Evolutionary conservation across 139 green algal species (phyloP), one percentile per base, ranked within the genome.

Genomic region (Picochlorum sp.): DNA sequence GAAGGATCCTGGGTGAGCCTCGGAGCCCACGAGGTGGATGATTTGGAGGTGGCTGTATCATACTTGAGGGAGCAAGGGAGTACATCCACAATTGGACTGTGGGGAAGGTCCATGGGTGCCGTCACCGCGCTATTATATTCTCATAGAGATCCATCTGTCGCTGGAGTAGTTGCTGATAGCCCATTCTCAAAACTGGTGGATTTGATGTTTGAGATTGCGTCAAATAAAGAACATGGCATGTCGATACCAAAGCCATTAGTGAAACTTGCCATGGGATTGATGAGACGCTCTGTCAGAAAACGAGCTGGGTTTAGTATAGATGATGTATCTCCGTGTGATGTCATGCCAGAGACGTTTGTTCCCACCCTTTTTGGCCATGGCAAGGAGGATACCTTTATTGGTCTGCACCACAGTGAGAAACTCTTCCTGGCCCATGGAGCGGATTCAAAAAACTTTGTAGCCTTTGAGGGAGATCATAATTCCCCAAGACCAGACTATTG

Each of bases 381-480:
- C 8, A 66, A 61, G 7, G 78, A 70, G 10, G 92, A 98, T 78
- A 80, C 74, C 4, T 97, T 96, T 67, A 79, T 96, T 23, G 15
- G 30, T 6, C 73, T 77, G 9, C 63, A 85, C 38, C 90, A 97
- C 72, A 87, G 78, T n/a, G 11, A 83, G 63, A 60, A 50, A 49
- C 73, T 96, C 26, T 69, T 85, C 62, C 63, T 72, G 4, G 76
- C 77, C 2, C 90, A 92, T 44, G 81, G 76, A 7, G 84, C 88
- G 1, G 91, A 97, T 69, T 24, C n/a, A 4, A 96, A 95, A 66
- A 87, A 95, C 66, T 67, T 93, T 38, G 80, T 88, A 45, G 70
- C 62, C 21, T 97, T 98, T 66, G 75, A 86, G 2, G 92, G 92
- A 24, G 93, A 97, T 72, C 93, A 98, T 84, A 98, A 98, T 49